phyloP scores from a whole-genome alignment of 1,284 basidiomycete genomes.

The Pisolithus thermaeus region DNA sequence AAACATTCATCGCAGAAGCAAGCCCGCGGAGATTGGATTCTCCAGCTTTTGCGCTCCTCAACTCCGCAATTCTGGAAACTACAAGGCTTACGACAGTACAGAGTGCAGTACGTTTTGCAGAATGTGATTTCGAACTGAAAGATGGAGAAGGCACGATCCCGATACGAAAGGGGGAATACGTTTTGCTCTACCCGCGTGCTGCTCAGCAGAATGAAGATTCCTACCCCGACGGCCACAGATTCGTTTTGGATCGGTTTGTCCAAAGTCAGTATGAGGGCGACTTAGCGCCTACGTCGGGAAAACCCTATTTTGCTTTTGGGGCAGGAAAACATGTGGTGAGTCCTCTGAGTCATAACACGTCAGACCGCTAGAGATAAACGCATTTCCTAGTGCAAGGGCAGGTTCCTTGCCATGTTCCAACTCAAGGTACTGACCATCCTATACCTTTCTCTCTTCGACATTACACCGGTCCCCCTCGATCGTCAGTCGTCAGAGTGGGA shows the following conservation, averaged over 20 bases:
- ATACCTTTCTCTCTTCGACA: constrained; percentile 15
- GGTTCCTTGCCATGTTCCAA: constrained; percentile 21
- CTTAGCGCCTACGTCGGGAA: constrained; percentile 14
- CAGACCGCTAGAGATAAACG: neutral
- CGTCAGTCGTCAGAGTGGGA: neutral
- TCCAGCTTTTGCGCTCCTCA: constrained; percentile 15
- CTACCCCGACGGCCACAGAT: constrained; percentile 12
- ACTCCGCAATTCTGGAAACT: constrained; percentile 26
- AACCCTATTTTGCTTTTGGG: constrained; percentile 17
- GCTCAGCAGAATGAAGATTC: no score
- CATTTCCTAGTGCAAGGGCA: constrained; percentile 19
- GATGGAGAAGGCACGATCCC: constrained; percentile 6
- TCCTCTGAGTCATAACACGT: neutral
- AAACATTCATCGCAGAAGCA: constrained; percentile 8
- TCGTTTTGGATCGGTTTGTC: constrained; percentile 21
- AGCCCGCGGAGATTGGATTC: constrained; percentile 13
- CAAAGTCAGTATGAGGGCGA: no score
- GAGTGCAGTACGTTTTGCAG: constrained; percentile 12
- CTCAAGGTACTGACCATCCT: constrained; percentile 17
- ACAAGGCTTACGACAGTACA: constrained; percentile 17
- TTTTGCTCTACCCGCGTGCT: constrained; percentile 16
- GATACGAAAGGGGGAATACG: constrained; percentile 16
- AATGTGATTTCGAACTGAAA: constrained; percentile 14
- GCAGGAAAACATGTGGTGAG: constrained; percentile 20
- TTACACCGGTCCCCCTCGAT: constrained; percentile 4